These are phyloP conservation scores for Avena sativa DNA, from an alignment of 176 grass and related monocot genomes.

Conservation along the genomic window DNA sequence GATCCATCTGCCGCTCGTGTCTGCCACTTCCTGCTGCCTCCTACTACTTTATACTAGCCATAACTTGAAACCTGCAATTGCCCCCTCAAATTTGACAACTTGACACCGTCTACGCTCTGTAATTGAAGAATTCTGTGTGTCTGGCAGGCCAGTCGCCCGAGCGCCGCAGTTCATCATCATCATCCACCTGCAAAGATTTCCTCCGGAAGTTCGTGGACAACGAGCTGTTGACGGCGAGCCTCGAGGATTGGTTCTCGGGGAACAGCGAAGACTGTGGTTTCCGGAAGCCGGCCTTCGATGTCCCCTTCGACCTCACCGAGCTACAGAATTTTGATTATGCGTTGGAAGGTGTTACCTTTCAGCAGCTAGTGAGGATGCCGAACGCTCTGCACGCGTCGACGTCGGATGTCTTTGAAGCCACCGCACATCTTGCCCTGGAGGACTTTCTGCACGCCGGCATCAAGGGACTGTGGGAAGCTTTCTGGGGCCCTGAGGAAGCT, in stretches of 20 bases:
- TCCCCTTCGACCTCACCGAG: slow-evolving; percentile 73
- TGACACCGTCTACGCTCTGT: not conserved
- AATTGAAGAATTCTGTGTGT: not conserved
- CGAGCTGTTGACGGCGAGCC: slow-evolving; percentile 77
- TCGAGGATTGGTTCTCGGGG: slow-evolving; percentile 84
- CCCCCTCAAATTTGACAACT: not conserved
- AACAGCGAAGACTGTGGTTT: slow-evolving; percentile 59
- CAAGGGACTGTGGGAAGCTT: slow-evolving; percentile 89
- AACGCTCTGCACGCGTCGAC: slow-evolving; percentile 80
- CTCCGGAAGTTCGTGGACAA: slow-evolving; percentile 89
- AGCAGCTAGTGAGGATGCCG: slow-evolving; percentile 90
- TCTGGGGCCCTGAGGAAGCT: slow-evolving; percentile 81
- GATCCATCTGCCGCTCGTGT: not conserved
- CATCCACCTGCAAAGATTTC: slow-evolving; percentile 84
- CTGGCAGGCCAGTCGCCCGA: slow-evolving; percentile 73
- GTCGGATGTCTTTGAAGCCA: slow-evolving; percentile 82
- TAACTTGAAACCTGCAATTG: not conserved
- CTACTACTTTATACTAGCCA: not conserved
- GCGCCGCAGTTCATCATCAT: slow-evolving; percentile 64
- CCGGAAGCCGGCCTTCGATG: slow-evolving; percentile 64
- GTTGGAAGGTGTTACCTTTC: slow-evolving; percentile 84
- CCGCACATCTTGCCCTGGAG: slow-evolving; percentile 85
- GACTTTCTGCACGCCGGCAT: slow-evolving; percentile 90
- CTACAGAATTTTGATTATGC: slow-evolving; percentile 95
- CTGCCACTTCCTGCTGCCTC: not conserved